Evolutionary conservation across 768 basidiomycete genomes (phyloP), one percentile per base, ranked within the genome.

Genomic region (Sutorius australiensis): DNA sequence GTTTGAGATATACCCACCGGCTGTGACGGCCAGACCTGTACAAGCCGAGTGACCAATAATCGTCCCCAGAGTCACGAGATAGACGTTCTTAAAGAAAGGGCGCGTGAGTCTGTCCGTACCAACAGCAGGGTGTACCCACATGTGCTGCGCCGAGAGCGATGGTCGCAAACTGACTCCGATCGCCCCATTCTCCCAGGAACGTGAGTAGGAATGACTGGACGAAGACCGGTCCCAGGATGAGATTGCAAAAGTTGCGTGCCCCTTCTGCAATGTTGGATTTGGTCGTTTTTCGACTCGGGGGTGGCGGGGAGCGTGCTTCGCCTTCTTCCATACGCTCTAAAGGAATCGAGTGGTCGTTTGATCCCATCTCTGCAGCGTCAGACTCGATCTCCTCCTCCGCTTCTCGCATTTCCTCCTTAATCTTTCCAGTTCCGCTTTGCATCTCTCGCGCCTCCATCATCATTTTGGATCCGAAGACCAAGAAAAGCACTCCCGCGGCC

Each of bases 141-240:
- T 99, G 93, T 19, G 95, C 91, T 21, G 95, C 95, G 2, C 90
- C 95, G 48, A 98, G 76, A 6, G 92, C 95, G 57, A 98, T 95
- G 2, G 97, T 98, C 2, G 97, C 89, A 61, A 98, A 92, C 73
- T 99, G 95, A 64, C 92, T 95, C 48, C 95, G 75, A 72, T 98
- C 97, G 0, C 97, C 95, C 97, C 97, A 98, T 72, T 99, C 97
- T 10, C 95, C 97, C n/a, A 99, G 77, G 72, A 98, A 98, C 0
- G 95, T 98, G 54, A 99, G 77, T 31, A 95, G 75, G 63, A 99
- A 98, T 0, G 92, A 84, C 70, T 99, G 94, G 3, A 94, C 93
- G 64, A 98, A 95, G 2, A 97, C 92, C 0, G 95, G 95, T 0
- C 91, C 93, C 17, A 98, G 72, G 59, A 95, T 70, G 16, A 94